Conservation (phyloP, 2,329 filamentous ascomycete species). For the Penicillium sp. region DNA sequence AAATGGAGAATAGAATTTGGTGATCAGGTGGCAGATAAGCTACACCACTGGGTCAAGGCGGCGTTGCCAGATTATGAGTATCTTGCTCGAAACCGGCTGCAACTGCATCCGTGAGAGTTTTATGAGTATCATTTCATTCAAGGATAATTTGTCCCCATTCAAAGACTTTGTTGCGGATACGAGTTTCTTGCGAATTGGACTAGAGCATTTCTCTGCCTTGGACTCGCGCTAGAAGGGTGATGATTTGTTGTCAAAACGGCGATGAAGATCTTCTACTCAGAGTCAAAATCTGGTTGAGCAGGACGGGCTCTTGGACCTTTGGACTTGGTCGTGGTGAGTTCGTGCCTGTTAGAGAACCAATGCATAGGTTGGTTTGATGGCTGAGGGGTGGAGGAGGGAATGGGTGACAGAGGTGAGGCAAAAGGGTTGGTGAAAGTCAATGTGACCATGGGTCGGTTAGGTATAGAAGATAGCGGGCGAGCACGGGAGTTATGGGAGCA, state of each 20-base stretch:
- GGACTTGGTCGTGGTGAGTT: conserved; percentile 3
- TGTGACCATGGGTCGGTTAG: conserved; percentile 2
- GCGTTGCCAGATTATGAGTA: background rate
- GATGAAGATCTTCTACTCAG: conserved; percentile 11
- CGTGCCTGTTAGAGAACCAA: conserved; percentile 5
- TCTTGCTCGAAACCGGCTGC: background rate
- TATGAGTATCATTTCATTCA: no score
- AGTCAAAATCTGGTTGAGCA: conserved; percentile 3
- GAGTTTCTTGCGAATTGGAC: conserved; percentile 6
- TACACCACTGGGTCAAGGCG: background rate
- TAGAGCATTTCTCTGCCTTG: conserved; percentile 3
- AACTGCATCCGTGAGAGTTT: no score
- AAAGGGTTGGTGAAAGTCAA: background rate
- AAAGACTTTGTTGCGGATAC: conserved; percentile 8
- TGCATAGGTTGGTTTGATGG: conserved; percentile 6
- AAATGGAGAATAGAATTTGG: background rate
- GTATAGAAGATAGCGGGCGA: conserved; percentile 1
- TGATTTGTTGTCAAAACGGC: conserved; percentile 11
- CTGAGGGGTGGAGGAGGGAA: conserved; percentile 1
- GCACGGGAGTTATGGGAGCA: conserved; percentile 1
- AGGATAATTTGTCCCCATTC: no score
- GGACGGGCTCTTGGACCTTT: background rate
- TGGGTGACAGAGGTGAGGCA: background rate
- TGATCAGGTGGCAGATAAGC: background rate
- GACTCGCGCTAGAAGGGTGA: conserved; percentile 12